A percentile compares a stretch with the other conserved stretches of the same genome.
phyloP scores from a whole-genome alignment of 192 early-diverging fungal species.

The Haplosporangium gracile region DNA sequence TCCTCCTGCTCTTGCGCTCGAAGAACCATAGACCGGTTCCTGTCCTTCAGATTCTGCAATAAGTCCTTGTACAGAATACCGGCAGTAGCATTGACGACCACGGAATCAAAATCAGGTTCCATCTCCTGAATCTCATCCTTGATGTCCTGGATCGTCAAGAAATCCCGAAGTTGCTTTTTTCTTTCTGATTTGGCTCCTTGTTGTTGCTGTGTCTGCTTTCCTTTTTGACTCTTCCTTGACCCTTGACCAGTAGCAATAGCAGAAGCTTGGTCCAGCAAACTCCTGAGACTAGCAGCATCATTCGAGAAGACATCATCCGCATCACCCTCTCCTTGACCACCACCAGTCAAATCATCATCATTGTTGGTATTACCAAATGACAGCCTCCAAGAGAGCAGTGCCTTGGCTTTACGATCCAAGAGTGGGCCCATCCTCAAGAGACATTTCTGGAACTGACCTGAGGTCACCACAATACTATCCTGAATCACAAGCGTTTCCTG shows the following conservation, averaged over 20 bases:
- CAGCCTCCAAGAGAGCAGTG: slow-evolving; percentile 40
- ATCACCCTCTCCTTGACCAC: slow-evolving; percentile 10
- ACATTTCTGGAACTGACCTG: slow-evolving; percentile 49
- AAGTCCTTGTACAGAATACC: slow-evolving; percentile 29
- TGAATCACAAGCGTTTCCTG: slow-evolving; percentile 34
- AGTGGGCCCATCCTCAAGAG: slow-evolving; percentile 46
- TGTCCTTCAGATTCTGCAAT: slow-evolving; percentile 34
- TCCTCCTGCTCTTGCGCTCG: slow-evolving; percentile 21
- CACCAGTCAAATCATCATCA: not conserved
- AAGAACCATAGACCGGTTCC: slow-evolving; percentile 41
- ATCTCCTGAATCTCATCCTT: slow-evolving; percentile 30
- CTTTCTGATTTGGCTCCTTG: not conserved
- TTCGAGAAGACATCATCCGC: not conserved
- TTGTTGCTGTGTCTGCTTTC: not conserved
- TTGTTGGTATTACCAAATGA: slow-evolving; percentile 22
- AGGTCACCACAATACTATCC: slow-evolving; percentile 38
- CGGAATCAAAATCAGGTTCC: slow-evolving; percentile 52
- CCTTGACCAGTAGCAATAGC: not conserved
- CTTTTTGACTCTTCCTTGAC: not conserved
- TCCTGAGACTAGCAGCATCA: not conserved
- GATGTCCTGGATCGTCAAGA: slow-evolving; percentile 46
- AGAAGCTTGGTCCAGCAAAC: slow-evolving; percentile 5
- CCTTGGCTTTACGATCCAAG: slow-evolving; percentile 29
- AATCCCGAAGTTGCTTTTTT: slow-evolving; percentile 44
- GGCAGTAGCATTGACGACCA: slow-evolving; percentile 29